Evolutionary conservation across 2,329 filamentous ascomycete species (phyloP).

Genomic region (Emmonsiellopsis sp.): DNA sequence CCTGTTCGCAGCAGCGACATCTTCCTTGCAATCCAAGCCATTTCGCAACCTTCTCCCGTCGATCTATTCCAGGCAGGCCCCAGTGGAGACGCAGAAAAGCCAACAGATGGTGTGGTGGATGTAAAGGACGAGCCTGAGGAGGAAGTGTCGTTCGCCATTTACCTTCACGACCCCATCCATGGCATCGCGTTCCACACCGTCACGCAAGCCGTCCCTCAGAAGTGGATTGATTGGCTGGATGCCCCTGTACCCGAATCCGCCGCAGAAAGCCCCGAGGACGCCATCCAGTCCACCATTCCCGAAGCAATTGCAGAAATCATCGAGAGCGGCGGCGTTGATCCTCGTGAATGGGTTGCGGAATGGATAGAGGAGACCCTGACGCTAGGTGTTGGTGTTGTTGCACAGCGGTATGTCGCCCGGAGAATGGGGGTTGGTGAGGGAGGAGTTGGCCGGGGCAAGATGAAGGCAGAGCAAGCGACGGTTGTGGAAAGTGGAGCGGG

Average conservation of each 20-base stretch:
- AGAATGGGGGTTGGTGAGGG: conserved; percentile 94
- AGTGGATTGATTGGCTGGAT: conserved; percentile 90
- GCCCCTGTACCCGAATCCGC: conserved; percentile 43
- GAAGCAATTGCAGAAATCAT: conserved; percentile 84
- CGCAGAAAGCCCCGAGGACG: conserved; percentile 30
- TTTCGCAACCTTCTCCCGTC: conserved; percentile 55
- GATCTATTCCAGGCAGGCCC: conserved; percentile 58
- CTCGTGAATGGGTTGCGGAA: conserved; percentile 92
- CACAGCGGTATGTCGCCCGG: conserved; percentile 88
- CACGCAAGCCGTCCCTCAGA: conserved; percentile 71
- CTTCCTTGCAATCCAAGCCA: conserved; percentile 89
- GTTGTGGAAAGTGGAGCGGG: conserved; percentile 51
- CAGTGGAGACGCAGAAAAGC: conserved; percentile 21
- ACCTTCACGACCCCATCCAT: conserved; percentile 78
- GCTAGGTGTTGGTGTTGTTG: conserved; percentile 72
- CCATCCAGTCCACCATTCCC: conserved; percentile 40
- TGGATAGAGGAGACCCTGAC: conserved; percentile 87
- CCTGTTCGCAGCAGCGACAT: conserved; percentile 89
- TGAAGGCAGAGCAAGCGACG: conserved; percentile 44
- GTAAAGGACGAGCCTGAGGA: conserved; percentile 38
- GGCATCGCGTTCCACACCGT: conserved; percentile 77
- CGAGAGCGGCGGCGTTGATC: conserved; percentile 65
- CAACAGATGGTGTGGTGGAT: conserved; percentile 26
- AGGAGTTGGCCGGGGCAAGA: conserved; percentile 49
- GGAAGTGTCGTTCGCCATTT: conserved; percentile 67